Evolutionary conservation across 352 stramenopile species (phyloP).

Genomic region (Phytophthora macrochlamydospora): DNA sequence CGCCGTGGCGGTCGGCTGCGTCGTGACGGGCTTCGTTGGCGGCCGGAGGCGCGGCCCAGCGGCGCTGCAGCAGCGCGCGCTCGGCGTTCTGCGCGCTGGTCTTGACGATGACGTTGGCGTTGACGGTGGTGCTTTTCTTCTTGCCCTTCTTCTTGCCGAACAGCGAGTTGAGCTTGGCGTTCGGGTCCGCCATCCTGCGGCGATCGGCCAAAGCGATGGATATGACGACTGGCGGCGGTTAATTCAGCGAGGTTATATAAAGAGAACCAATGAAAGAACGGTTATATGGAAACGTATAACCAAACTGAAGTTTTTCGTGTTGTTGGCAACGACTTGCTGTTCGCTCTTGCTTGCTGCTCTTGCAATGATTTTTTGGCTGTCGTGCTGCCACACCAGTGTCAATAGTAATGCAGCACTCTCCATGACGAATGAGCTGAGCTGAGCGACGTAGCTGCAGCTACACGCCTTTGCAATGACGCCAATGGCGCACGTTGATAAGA

Average conservation of each 20-base stretch:
- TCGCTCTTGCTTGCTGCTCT: too few species aligned
- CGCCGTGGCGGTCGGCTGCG: conserved; percentile 13
- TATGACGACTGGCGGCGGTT: conserved; percentile 12
- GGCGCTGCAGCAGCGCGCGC: conserved; percentile 28
- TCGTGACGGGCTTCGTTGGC: conserved; percentile 4
- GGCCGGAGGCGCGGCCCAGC: conserved; percentile 19
- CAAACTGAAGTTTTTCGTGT: not conserved
- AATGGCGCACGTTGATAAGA: not conserved
- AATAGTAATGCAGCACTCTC: too few species aligned
- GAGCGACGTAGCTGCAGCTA: not conserved
- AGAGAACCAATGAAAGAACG: not conserved
- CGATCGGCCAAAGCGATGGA: not conserved
- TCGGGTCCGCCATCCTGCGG: conserved; percentile 43
- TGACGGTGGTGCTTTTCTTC: conserved; percentile 75
- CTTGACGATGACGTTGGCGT: conserved; percentile 82
- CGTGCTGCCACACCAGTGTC: not conserved
- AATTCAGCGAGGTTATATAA: not conserved
- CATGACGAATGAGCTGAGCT: not conserved
- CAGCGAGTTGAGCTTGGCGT: conserved; percentile 81
- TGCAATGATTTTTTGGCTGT: not conserved
- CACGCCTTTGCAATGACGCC: too few species aligned
- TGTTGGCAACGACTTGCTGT: too few species aligned
- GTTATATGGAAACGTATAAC: not conserved
- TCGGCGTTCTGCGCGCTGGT: conserved; percentile 46
- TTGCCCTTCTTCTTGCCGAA: conserved; percentile 88